Base-by-base conservation (phyloP, 169 alveolate genomes). In the Blepharisma undulans region DNA sequence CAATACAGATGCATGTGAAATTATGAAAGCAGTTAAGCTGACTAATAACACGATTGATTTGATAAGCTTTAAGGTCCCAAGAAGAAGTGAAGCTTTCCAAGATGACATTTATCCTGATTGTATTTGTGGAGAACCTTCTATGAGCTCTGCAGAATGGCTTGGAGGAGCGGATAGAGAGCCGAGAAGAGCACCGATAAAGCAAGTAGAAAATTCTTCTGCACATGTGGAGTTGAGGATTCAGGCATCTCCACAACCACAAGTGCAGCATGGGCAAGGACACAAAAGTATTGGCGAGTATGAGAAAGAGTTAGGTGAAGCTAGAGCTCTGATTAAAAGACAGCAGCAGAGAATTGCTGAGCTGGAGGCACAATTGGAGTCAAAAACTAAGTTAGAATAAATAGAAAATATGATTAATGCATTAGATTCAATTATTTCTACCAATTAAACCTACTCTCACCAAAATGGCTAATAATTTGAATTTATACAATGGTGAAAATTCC, bases 121-220 rank as follows among this genome's bases (percentile, higher is more conserved):
- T 72, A 72, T 89, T 10, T n/a, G 78, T n/a, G 89, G 91, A 66
- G 93, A 88, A n/a, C 94, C 95, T 7, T 76, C 96, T 2, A 88
- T 90, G 92, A 93, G 92, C 48, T 87, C 89, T 82, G 94, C 93
- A n/a, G 94, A 95, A 78, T 95, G 96, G 96, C 72, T 61, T 1
- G 87, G 72, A 59, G 96, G 96, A 33, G 93, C 87, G 59, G 84
- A 82, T 30, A 18, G 36, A 30, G 77, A 82, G 22, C 89, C 89
- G 0, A 30, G 8, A 21, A 32, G 89, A 21, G 86, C 34, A 21
- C 86, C 86, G 6, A 78, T 78, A 2, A 25, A 32, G 34, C 29
- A 78, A 4, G 29, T 78, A 0, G 33, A 22, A 18, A 32, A 32
- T 25, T 27, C 86, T 29, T 4, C 86, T 78, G 66, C 25, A 4